Evolutionary conservation across 2,329 filamentous ascomycete species (phyloP).

Genomic region (Beauveria asiatica): DNA sequence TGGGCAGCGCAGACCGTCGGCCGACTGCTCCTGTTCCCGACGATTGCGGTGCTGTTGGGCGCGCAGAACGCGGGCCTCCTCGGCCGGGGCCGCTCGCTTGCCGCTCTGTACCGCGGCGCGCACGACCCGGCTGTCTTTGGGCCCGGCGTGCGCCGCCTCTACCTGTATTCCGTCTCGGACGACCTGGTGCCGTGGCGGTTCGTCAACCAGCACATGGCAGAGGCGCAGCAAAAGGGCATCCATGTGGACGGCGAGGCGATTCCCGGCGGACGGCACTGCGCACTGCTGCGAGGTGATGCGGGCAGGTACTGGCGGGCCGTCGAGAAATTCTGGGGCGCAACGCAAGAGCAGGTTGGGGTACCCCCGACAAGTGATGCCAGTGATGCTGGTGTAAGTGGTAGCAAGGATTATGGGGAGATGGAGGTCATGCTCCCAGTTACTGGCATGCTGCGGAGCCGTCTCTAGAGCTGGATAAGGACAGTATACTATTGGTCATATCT

Average conservation of each 20-base stretch:
- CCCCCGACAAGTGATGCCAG: neutral
- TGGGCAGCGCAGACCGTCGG: slow-evolving; percentile 5
- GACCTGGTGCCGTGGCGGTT: slow-evolving; percentile 1
- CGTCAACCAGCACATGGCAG: slow-evolving; percentile 6
- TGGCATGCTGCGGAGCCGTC: neutral
- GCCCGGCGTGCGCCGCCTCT: neutral
- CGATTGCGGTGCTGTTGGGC: slow-evolving; percentile 1
- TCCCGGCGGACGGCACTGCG: slow-evolving; percentile 5
- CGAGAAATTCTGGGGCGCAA: neutral
- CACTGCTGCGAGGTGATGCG: neutral
- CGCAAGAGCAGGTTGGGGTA: neutral
- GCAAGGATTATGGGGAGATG: neutral
- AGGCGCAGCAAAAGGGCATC: slow-evolving; percentile 4
- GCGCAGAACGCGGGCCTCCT: neutral
- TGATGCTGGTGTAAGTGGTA: neutral
- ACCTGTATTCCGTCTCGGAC: slow-evolving; percentile 9
- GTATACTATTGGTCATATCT: no score
- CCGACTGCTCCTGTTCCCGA: slow-evolving; percentile 4
- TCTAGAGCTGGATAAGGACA: neutral
- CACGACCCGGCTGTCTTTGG: slow-evolving; percentile 4
- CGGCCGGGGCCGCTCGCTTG: neutral
- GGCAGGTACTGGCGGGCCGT: slow-evolving; percentile 9
- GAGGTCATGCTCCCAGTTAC: neutral
- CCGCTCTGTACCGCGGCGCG: neutral
- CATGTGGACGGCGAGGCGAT: neutral